These are phyloP conservation scores for Aspergillus melleus DNA, from an alignment of 2,329 filamentous ascomycete genomes.

Conservation along the genomic window DNA sequence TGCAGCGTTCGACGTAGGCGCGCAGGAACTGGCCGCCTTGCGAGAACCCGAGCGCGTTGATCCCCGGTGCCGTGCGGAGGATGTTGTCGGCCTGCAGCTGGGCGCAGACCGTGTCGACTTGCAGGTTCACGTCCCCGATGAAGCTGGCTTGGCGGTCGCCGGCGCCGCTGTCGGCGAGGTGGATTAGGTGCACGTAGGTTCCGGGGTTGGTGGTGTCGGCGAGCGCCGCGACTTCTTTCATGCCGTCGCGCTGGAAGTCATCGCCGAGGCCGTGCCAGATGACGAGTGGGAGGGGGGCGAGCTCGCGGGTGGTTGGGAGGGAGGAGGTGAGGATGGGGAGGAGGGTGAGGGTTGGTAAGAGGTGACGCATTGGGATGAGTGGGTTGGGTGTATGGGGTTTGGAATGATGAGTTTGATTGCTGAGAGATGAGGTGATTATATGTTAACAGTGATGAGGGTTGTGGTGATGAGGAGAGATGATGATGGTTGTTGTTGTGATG, in stretches of 20 bases:
- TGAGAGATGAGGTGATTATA: not conserved
- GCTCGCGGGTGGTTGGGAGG: conserved; percentile 24
- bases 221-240: conserved; percentile 69
- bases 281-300: conserved; percentile 73
- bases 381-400: not conserved
- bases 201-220: conserved; percentile 73
- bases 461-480: not conserved
- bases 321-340: conserved; percentile 20
- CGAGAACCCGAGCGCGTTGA: conserved; percentile 92
- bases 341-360: conserved; percentile 5
- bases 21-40: conserved; percentile 97
- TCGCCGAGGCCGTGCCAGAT: conserved; percentile 87
- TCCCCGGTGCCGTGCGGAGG: conserved; percentile 74
- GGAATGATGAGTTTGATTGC: not conserved
- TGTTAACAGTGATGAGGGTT: not conserved
- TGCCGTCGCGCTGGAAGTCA: conserved; percentile 70
- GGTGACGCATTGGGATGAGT: not conserved
- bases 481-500: not conserved
- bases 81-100: conserved; percentile 74
- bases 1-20: conserved; percentile 85
- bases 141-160: conserved; percentile 82
- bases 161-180: conserved; percentile 64
- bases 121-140: conserved; percentile 81
- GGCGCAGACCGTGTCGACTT: conserved; percentile 75
- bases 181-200: conserved; percentile 79